Base-by-base conservation (phyloP, 768 basidiomycete species). In the Naganishia onofrii region DNA sequence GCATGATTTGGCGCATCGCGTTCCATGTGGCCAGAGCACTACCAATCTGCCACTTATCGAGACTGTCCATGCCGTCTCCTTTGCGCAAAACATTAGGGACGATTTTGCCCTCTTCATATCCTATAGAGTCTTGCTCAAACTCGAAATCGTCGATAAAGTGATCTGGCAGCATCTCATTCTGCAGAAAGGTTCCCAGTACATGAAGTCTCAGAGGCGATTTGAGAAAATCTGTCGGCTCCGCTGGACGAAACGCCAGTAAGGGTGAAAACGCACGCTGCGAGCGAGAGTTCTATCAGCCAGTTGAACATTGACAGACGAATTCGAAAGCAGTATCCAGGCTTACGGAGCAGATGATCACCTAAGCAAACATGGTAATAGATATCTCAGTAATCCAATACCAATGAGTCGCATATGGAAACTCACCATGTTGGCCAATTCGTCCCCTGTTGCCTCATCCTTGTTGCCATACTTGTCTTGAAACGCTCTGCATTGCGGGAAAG, bases 341-440 rank as follows among this genome's bases (percentile, higher is more conserved):
- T 44, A 60, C 58, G 89, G 86, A 84, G 80, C 93, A 95, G 82
- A 95, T 89, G 75, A 93, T 86, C 19, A 92, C 89, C 93, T 93
- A 13, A 12, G 32, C 51, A 29, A 6, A 48, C 12, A 8, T 48
- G 19, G 4, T 15, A 23, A 48, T 26, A 10, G 36, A 57, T 23
- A 26, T 55, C 28, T 38, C 7, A 34, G 0, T 57, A 23, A 52
- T 34, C 17, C 36, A 63, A 65, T 34, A 28, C n/a, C n/a, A 15
- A 46, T 57, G 12, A 48, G 38, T 26, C 10, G 8, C 13, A 28
- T 1, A 46, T 3, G 19, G 19, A 2, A 13, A 82, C 85, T 63
- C 70, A 92, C 92, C 83, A 92, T 85, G 78, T 94, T 94, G 66
- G 88, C 82, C 76, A 90, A 87, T 32, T 74, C 68, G 15, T 65